phyloP scores from a whole-genome alignment of 2,329 filamentous ascomycete genomes.

The Aureobasidium musti region DNA sequence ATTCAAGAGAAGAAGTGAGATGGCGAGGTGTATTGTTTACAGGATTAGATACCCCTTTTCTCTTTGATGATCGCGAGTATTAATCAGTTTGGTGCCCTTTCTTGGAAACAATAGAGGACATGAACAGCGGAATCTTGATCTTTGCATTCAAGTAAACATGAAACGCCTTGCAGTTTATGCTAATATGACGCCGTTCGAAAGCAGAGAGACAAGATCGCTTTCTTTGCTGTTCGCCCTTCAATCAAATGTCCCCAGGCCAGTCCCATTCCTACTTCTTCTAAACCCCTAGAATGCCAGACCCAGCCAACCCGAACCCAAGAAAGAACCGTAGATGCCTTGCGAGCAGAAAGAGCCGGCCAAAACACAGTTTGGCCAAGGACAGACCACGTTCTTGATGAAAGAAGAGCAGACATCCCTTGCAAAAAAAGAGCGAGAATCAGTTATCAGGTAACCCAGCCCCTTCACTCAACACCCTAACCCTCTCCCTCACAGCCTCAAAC shows the following conservation, averaged over 20 bases:
- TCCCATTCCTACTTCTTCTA: too few relatives aligned
- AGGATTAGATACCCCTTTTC: slow-evolving; percentile 6
- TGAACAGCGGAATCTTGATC: too few relatives aligned
- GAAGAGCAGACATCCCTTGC: background rate
- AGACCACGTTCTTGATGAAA: too few relatives aligned
- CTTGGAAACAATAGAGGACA: too few relatives aligned
- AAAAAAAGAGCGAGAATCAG: background rate
- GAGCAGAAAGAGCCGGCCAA: background rate
- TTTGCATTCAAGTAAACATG: background rate
- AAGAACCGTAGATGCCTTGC: background rate
- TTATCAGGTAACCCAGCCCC: slow-evolving; percentile 24
- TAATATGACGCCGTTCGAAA: too few relatives aligned
- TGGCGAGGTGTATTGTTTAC: background rate
- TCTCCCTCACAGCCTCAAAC: slow-evolving; percentile 55
- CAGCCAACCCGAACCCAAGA: too few relatives aligned
- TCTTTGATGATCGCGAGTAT: background rate
- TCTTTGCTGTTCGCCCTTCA: too few relatives aligned
- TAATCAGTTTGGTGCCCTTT: background rate
- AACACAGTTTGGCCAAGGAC: too few relatives aligned
- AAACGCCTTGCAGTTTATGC: background rate
- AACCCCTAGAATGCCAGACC: too few relatives aligned
- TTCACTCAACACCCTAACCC: slow-evolving; percentile 39
- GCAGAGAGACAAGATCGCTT: too few relatives aligned
- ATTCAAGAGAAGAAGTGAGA: background rate
- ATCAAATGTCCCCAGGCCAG: too few relatives aligned